Percentiles rank a stretch among this genome's conserved stretches.
Evolutionary conservation across 495 filamentous ascomycete species (phyloP).

Genomic region (Ramalina peruviana): DNA sequence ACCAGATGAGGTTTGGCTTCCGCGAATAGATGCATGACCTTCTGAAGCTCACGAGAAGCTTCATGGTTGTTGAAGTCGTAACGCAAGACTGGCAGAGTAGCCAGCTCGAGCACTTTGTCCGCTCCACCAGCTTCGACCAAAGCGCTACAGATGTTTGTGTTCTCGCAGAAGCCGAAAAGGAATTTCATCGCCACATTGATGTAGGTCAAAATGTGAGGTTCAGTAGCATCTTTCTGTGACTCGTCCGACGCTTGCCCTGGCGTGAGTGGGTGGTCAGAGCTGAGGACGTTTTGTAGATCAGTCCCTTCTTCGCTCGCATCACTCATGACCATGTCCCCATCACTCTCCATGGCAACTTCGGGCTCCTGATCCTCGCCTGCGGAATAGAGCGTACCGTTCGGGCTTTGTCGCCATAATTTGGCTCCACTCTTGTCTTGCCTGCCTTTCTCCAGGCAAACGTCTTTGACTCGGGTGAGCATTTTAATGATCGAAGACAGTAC

Average conservation of each 20-base stretch:
- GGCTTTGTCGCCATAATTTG: conserved; percentile 55
- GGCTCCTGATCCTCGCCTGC: conserved; percentile 27
- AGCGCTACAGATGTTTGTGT: conserved; percentile 54
- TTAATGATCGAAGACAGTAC: conserved; percentile 69
- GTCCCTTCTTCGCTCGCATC: conserved; percentile 5
- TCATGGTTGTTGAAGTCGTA: conserved; percentile 56
- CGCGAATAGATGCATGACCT: conserved; percentile 63
- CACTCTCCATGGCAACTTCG: conserved; percentile 15
- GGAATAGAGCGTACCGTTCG: conserved; percentile 37
- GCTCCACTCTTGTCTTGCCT: conserved; percentile 56
- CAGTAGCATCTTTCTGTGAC: conserved; percentile 20
- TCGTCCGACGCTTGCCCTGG: conserved; percentile 27
- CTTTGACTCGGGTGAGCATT: conserved; percentile 66
- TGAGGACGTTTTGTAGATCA: conserved; percentile 11
- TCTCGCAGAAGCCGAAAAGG: conserved; percentile 62
- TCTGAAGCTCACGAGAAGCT: conserved; percentile 50
- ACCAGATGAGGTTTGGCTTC: conserved; percentile 74
- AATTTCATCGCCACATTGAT: conserved; percentile 64
- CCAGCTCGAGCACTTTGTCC: conserved; percentile 72
- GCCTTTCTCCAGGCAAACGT: conserved; percentile 54
- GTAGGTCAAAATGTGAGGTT: not conserved
- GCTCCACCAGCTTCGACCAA: conserved; percentile 71
- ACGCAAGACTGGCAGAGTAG: conserved; percentile 61
- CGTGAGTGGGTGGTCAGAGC: conserved; percentile 14
- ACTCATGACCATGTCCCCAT: conserved; percentile 14